Evolutionary conservation across 2,329 filamentous ascomycete species (phyloP).

Genomic region (Xylaria arbuscula): DNA sequence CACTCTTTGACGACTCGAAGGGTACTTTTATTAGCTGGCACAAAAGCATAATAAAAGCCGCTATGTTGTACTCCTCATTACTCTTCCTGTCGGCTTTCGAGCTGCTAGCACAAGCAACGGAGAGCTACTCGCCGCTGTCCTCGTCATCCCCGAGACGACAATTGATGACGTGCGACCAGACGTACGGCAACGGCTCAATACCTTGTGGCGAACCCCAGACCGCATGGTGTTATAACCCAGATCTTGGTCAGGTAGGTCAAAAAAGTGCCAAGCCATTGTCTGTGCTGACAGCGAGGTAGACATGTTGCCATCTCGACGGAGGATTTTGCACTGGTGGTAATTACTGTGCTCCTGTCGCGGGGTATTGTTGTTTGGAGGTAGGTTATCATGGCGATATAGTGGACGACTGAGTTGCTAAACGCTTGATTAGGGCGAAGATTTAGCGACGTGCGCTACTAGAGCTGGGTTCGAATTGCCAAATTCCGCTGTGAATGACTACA

Average conservation of each 20-base stretch:
- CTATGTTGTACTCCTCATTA: constrained; percentile 38
- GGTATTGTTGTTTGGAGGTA: constrained; percentile 55
- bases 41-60: background rate
- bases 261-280: background rate
- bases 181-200: constrained; percentile 50
- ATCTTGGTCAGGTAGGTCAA: constrained; percentile 49
- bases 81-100: constrained; percentile 39
- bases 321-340: constrained; percentile 52
- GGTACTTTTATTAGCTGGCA: background rate
- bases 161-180: constrained; percentile 50
- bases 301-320: constrained; percentile 51
- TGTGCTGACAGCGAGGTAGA: constrained; percentile 44
- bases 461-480: constrained; percentile 50
- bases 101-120: constrained; percentile 37
- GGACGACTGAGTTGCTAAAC: constrained; percentile 34
- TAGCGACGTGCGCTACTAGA: constrained; percentile 51
- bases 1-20: background rate
- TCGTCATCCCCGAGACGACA: constrained; percentile 38
- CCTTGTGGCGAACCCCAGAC: constrained; percentile 49
- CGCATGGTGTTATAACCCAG: constrained; percentile 52
- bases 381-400: constrained; percentile 24
- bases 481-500: constrained; percentile 29
- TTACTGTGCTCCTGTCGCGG: constrained; percentile 54
- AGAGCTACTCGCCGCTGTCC: constrained; percentile 40
- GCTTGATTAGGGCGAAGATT: constrained; percentile 49